These are phyloP conservation scores for Kwoniella newhampshirensis DNA, from an alignment of 768 basidiomycete species.

Conservation along the genomic window DNA sequence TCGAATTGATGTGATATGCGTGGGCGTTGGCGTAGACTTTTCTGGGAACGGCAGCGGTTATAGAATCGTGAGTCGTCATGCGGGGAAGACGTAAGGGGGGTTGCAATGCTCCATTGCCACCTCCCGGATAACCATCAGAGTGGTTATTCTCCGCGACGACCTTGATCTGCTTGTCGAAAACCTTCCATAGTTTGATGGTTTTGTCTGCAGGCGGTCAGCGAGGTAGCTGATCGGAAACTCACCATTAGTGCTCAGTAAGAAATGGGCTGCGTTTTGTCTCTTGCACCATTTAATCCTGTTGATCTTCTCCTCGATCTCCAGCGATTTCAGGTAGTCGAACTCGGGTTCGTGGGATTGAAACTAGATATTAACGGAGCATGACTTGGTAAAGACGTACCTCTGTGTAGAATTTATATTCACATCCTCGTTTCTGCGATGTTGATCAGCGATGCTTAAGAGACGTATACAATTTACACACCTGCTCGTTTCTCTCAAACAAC, in stretches of 20 bases:
- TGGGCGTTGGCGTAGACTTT: constrained; percentile 99
- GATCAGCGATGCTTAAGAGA: constrained; percentile 17
- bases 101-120: constrained; percentile 34
- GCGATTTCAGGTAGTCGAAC: constrained; percentile 98
- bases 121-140: constrained; percentile 55
- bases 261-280: constrained; percentile 95
- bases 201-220: constrained; percentile 70
- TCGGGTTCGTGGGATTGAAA: constrained; percentile 99
- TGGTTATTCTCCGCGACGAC: constrained; percentile 97
- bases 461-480: constrained; percentile 60
- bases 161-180: constrained; percentile 95
- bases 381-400: constrained; percentile 57
- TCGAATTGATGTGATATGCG: constrained; percentile 99
- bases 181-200: constrained; percentile 99
- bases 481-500: constrained; percentile 96
- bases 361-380: constrained; percentile 23
- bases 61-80: constrained; percentile 91
- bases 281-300: constrained; percentile 99
- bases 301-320: constrained; percentile 99
- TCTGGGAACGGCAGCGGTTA: constrained; percentile 95
- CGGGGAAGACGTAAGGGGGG: constrained; percentile 73
- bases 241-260: constrained; percentile 97
- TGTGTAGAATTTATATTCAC: constrained; percentile 99
- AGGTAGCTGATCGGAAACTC: constrained; percentile 34
- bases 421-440: constrained; percentile 85